Evolutionary conservation across 352 stramenopile genomes (phyloP).

Genomic region (Globisporangium parvum): DNA sequence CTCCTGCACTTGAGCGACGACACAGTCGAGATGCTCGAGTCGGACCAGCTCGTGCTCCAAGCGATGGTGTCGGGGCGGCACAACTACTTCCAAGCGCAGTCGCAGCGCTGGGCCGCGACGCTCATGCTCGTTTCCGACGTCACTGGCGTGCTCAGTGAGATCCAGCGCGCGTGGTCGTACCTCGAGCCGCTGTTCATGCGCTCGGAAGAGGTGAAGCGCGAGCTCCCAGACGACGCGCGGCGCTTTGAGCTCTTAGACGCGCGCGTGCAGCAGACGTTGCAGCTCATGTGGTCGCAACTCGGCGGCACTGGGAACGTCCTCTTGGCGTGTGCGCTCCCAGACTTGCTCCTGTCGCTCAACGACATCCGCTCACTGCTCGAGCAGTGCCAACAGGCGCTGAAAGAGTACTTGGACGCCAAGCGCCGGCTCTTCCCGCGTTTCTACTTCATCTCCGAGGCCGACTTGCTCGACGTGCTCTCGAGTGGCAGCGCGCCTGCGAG

Average conservation of each 20-base stretch:
- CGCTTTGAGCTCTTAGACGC: constrained; percentile 88
- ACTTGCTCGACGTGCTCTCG: constrained; percentile 93
- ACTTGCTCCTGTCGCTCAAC: constrained; percentile 66
- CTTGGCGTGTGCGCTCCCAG: constrained; percentile 75
- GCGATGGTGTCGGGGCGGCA: constrained; percentile 83
- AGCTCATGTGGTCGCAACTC: constrained; percentile 70
- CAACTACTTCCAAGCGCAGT: constrained; percentile 64
- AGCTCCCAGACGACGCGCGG: constrained; percentile 88
- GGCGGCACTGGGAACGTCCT: constrained; percentile 57
- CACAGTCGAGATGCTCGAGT: constrained; percentile 92
- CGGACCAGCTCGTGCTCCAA: constrained; percentile 92
- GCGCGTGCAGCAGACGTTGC: constrained; percentile 57
- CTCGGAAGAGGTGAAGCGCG: constrained; percentile 93
- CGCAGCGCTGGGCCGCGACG: constrained; percentile 43
- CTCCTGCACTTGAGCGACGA: constrained; percentile 90
- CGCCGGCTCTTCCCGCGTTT: constrained; percentile 90
- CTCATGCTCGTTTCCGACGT: constrained; percentile 83
- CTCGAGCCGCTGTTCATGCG: constrained; percentile 93
- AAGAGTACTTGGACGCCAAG: constrained; percentile 93
- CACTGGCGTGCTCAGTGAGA: constrained; percentile 84
- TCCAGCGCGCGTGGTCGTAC: constrained; percentile 94
- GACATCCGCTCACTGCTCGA: constrained; percentile 80
- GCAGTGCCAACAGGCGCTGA: constrained; percentile 91
- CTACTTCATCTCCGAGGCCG: constrained; percentile 94
- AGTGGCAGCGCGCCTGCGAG: constrained; percentile 86